Evolutionary conservation across 192 early-diverging fungal species (phyloP), one percentile per base, ranked within the genome.

Genomic region (Entomortierella lignicola): DNA sequence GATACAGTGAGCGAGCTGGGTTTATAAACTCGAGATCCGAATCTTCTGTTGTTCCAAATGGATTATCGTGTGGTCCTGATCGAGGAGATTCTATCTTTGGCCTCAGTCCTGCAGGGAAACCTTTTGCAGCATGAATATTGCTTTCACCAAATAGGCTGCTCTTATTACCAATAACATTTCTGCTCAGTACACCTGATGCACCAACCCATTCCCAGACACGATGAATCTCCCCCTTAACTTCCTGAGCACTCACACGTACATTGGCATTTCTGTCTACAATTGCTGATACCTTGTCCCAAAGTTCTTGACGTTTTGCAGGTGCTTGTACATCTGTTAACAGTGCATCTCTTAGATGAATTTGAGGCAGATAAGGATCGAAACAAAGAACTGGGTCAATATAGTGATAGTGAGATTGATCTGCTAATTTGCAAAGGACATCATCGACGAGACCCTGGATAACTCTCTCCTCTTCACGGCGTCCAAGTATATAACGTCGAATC

Each of bases 191-290:
- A 31, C 60, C 60, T 13, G 69, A 55, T 2, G 69, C 82, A 4
- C 88, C 89, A 12, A 89, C 84, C 89, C 89, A 91, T 54, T 91
- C 88, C 89, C 89, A 91, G 34, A 84, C 85, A 25, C 88, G 84
- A 71, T 88, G 85, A 10, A 85, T 84, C 67, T 91, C 89, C 7
- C 89, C 89, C 1, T 83, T 71, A 8, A 89, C 84, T 2, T 86
- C 87, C 18, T 86, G 86, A 11, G 85, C 83, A 11, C 88, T 69
- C 39, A 83, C 85, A 17, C 88, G 88, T 27, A 91, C 88, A 55
- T 88, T 89, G 15, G 88, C 81, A 31, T 86, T 88, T 26, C 77
- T 79, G 65, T 88, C 89, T 1, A 91, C 87, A 20, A 85, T 80
- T 3, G 63, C 52, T 15, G 84, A 80, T 43, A 89, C 88, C 4